phyloP scores from a whole-genome alignment of 768 basidiomycete species.

The Russula lepida region DNA sequence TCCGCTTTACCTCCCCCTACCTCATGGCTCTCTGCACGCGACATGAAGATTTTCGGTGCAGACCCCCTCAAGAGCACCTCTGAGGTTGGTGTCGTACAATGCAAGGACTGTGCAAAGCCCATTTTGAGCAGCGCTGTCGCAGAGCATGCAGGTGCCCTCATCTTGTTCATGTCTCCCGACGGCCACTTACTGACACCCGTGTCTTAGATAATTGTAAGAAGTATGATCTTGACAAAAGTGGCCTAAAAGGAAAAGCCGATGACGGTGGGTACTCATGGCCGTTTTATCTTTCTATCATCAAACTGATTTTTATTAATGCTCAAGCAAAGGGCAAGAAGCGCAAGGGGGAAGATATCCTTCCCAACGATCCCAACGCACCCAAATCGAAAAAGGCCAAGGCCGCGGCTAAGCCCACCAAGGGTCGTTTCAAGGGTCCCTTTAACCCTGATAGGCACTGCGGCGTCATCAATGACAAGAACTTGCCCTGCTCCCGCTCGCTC shows the following conservation, averaged over 20 bases:
- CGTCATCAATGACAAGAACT: constrained; percentile 90
- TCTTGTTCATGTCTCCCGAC: background rate
- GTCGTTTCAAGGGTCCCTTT: constrained; percentile 75
- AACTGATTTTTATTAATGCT: constrained; percentile 14
- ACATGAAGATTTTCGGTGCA: constrained; percentile 84
- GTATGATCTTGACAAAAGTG: constrained; percentile 51
- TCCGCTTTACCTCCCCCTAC: constrained; percentile 58
- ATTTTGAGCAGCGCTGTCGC: constrained; percentile 63
- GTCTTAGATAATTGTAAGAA: constrained; percentile 50
- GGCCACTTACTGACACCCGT: background rate
- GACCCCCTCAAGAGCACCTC: constrained; percentile 52
- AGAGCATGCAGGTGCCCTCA: constrained; percentile 64
- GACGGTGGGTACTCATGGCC: constrained; percentile 31
- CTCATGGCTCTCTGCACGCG: constrained; percentile 74
- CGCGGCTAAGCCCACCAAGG: constrained; percentile 63
- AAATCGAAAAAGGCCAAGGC: constrained; percentile 73
- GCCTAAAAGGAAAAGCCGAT: constrained; percentile 44
- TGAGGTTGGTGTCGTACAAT: constrained; percentile 59
- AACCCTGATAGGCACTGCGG: constrained; percentile 92
- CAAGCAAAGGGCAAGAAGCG: constrained; percentile 67
- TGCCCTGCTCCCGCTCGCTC: constrained; percentile 89
- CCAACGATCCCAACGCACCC: constrained; percentile 53
- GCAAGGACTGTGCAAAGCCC: constrained; percentile 76
- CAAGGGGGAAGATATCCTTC: constrained; percentile 63
- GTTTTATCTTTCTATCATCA: background rate